These are phyloP conservation scores for Kluyveromyces nonfermentans DNA, from an alignment of 805 yeast genomes.

Conservation along the genomic window DNA sequence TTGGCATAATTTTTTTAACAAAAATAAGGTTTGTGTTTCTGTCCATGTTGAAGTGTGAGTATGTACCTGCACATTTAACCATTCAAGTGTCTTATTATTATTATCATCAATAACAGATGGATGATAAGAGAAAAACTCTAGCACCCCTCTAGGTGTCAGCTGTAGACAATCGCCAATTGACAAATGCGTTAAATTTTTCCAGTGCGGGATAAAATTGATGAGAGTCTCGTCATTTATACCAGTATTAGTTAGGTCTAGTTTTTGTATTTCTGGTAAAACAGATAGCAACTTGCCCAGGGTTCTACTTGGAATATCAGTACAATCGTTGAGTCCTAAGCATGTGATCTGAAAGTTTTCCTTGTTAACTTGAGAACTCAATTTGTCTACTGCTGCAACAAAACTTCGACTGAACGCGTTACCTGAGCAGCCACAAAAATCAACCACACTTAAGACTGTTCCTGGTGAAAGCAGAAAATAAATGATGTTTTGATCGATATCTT, in stretches of 20 bases:
- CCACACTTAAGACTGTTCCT: slow-evolving; percentile 42
- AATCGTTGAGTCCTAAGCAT: slow-evolving; percentile 72
- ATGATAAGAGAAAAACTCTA: slow-evolving; percentile 61
- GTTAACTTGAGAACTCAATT: slow-evolving; percentile 21
- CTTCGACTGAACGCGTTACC: slow-evolving; percentile 52
- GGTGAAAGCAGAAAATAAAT: slow-evolving; percentile 17
- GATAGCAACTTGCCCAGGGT: slow-evolving; percentile 36
- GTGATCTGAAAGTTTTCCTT: slow-evolving; percentile 26
- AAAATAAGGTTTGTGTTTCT: slow-evolving; percentile 41
- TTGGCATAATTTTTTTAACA: slow-evolving; percentile 32
- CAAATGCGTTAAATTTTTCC: slow-evolving; percentile 61
- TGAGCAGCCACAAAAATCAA: slow-evolving; percentile 87
- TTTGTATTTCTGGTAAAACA: slow-evolving; percentile 51
- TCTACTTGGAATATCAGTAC: slow-evolving; percentile 62
- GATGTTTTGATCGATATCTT: slow-evolving; percentile 54
- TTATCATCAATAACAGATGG: slow-evolving; percentile 43
- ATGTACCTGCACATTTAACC: slow-evolving; percentile 61
- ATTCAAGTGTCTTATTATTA: slow-evolving; percentile 38
- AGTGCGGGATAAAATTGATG: slow-evolving; percentile 39
- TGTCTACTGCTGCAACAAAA: slow-evolving; percentile 34
- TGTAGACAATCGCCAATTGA: slow-evolving; percentile 58
- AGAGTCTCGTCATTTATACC: slow-evolving; percentile 59
- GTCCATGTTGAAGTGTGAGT: slow-evolving; percentile 50
- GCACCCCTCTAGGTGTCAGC: slow-evolving; percentile 61
- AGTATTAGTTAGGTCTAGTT: slow-evolving; percentile 77